These are phyloP conservation scores for Radiomyces spectabilis DNA, from an alignment of 192 early-diverging fungal species.

Conservation along the genomic window DNA sequence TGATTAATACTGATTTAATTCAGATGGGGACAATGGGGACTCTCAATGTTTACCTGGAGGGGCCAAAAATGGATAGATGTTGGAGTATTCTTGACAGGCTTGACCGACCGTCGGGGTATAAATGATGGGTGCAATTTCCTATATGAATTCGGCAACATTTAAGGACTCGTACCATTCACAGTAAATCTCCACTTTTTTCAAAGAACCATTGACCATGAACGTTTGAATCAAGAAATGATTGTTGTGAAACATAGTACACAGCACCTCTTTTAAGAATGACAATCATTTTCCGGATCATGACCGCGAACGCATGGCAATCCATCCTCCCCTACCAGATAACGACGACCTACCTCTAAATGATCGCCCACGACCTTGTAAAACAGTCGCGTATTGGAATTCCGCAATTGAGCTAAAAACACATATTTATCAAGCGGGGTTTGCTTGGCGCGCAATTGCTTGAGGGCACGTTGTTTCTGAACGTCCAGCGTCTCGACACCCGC, in stretches of 20 bases:
- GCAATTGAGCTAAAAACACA: conserved; percentile 74
- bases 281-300: no score
- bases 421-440: conserved; percentile 72
- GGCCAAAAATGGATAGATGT: conserved; percentile 76
- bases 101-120: conserved; percentile 76
- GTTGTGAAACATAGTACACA: not conserved
- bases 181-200: no score
- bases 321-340: conserved; percentile 1
- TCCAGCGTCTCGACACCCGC: conserved; percentile 65
- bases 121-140: conserved; percentile 72
- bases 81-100: conserved; percentile 80
- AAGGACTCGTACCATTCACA: no score
- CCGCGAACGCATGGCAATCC: not conserved
- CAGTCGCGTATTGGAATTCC: conserved; percentile 70
- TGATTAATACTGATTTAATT: no score
- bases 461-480: conserved; percentile 63
- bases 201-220: no score
- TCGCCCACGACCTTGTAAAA: conserved; percentile 78
- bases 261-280: conserved; percentile 30
- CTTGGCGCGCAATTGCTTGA: conserved; percentile 60
- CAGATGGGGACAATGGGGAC: no score
- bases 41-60: conserved; percentile 45
- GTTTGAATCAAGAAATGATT: not conserved
- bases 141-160: no score
- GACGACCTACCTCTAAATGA: conserved; percentile 56